Conservation (phyloP, 768 basidiomycete genomes). For the Pilatotrama ljubarskyi region DNA sequence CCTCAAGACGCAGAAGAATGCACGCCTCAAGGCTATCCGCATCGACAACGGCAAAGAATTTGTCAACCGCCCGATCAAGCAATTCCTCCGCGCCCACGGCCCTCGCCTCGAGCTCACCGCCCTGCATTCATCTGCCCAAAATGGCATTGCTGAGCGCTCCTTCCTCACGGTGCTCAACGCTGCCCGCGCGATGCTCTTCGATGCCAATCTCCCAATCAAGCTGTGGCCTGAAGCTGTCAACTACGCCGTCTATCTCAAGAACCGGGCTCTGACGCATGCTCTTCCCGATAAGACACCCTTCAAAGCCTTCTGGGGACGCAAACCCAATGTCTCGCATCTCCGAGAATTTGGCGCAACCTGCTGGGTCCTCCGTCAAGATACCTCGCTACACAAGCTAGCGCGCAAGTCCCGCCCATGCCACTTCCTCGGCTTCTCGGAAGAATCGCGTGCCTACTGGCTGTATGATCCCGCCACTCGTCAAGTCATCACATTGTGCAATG, state of each 20-base stretch:
- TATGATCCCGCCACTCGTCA: constrained; percentile 30
- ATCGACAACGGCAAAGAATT: constrained; percentile 42
- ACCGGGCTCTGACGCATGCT: background rate
- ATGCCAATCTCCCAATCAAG: constrained; percentile 1
- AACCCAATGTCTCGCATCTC: constrained; percentile 4
- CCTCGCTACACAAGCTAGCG: background rate
- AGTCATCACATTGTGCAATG: constrained; percentile 33
- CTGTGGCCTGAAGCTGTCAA: constrained; percentile 13
- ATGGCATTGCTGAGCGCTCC: constrained; percentile 17
- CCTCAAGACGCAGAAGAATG: constrained; percentile 32
- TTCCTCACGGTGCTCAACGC: constrained; percentile 16
- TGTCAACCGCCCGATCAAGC: background rate
- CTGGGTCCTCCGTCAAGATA: background rate
- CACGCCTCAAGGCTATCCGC: constrained; percentile 35
- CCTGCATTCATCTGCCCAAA: constrained; percentile 9
- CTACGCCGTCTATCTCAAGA: constrained; percentile 6
- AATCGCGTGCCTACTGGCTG: constrained; percentile 33
- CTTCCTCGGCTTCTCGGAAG: constrained; percentile 39
- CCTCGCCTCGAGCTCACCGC: too few species aligned
- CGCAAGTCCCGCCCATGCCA: background rate
- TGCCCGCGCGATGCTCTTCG: constrained; percentile 6
- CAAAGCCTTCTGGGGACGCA: background rate
- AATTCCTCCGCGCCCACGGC: background rate
- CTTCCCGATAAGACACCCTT: constrained; percentile 1
- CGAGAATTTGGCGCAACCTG: background rate